Evolutionary conservation across 164 flowering plant species (phyloP), one percentile per base, ranked within the genome.

Genomic region (Platanus orientalis): DNA sequence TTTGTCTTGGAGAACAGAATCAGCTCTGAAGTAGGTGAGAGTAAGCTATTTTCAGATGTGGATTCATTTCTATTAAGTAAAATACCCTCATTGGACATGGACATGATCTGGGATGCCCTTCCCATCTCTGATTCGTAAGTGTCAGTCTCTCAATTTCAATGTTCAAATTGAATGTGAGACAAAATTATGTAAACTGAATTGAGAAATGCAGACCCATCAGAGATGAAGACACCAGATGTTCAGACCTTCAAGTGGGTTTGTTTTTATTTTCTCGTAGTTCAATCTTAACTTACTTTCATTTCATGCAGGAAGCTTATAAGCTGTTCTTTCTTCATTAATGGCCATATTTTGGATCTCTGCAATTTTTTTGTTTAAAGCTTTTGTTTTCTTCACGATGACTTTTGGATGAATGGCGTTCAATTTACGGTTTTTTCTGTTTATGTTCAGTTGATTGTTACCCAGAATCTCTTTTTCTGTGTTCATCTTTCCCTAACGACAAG

Each of bases 71-170:
- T 76, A 56, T 70, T 84, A 54, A 83, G 90, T 65, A 83, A 83
- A 70, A 84, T 88, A 83, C 91, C 90, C 17, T 87, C 93, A 1
- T 74, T 85, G 83, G 93, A 85, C 73, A 83, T 85, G 90, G 93
- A 87, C 39, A 75, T 71, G 67, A 87, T 87, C 29, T 87, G 93
- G 93, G 88, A 83, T 70, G 76, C 83, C 55, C 77, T 89, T 75
- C 75, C 72, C 45, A 68, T 78, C 60, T 63, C 80, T 64, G 86
- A 79, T 69, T 75, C 84, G 50, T 71, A 24, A 19, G 19, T 16
- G 0, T 36, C 42, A 36, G 6, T 53, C 34, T 23, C 3, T 53
- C 30, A 26, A 2, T 26, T 53, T 27, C 29, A 26, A 53, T 26
- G 1, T 12, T 53, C 32, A 26, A 26, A 11, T 36, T 36, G 42